Evolutionary conservation across 305 asterid genomes (phyloP).

Genomic region (Plantago coronopus): DNA sequence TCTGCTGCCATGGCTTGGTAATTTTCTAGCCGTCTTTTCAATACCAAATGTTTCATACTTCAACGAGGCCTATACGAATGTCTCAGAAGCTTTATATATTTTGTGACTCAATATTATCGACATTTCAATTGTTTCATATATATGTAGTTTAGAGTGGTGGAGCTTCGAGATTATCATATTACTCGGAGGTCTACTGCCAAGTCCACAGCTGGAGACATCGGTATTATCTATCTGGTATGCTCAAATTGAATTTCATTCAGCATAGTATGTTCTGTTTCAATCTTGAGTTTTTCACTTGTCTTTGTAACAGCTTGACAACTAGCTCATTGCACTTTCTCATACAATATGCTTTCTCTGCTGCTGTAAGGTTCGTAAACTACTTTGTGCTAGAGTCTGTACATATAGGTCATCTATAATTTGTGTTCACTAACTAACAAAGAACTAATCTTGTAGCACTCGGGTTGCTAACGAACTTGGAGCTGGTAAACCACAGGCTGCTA

Average conservation of each 20-base stretch:
- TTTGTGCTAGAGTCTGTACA: background rate
- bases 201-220: constrained; percentile 56
- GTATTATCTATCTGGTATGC: constrained; percentile 60
- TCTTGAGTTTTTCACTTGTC: background rate
- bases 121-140: background rate
- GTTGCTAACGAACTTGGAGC: constrained; percentile 69
- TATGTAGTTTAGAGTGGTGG: constrained; percentile 60
- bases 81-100: constrained; percentile 4
- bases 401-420: background rate
- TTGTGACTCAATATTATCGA: background rate
- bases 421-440: background rate
- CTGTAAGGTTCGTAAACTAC: constrained; percentile 47
- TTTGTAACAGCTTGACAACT: constrained; percentile 44
- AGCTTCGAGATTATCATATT: constrained; percentile 51
- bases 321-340: constrained; percentile 44
- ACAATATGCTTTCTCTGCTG: constrained; percentile 61
- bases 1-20: constrained; percentile 65
- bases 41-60: too few species aligned
- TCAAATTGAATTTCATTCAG: background rate
- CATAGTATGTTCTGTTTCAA: background rate
- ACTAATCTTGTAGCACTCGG: constrained; percentile 40
- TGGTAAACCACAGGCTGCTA: constrained; percentile 53
- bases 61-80: too few species aligned
- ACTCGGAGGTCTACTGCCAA: constrained; percentile 53
- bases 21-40: background rate